Evolutionary conservation across 1,284 basidiomycete genomes (phyloP), one percentile per base, ranked within the genome.

Genomic region (Malassezia restricta): DNA sequence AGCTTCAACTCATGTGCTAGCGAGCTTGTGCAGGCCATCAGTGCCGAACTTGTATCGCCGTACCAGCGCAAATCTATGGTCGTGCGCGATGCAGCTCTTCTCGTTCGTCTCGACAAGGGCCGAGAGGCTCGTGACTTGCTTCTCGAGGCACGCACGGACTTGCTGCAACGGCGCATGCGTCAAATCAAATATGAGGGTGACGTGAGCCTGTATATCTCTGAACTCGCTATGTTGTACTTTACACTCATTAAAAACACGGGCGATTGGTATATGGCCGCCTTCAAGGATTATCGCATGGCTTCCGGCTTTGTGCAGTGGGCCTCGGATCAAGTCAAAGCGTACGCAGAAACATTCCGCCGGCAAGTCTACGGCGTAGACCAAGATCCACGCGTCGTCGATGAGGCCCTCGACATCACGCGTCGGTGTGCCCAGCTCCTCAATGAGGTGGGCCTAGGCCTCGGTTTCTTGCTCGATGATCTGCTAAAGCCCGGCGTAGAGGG

Each of bases 201-300:
- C 64, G 80, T 87, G n/a, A 79, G 80, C 6, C 77, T 83, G 46
- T 91, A 74, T 62, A 69, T 91, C 44, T 82, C 82, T 14, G 85
- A 90, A 65, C 76, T 92, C 38, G 81, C 85, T 0, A 78, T 87
- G 48, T 84, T 92, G 0, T 80, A 84, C 56, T 92, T 92, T 65
- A 89, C 86, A 0, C 81, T 85, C 6, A 84, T 92, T 74, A 90
- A 89, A 72, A 87, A 98, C 70, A 95, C 91, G 1, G 86, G 86
- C 38, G 92, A 99, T 74, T 98, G 92, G 94, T 99, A 89, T 74
- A 79, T 95, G 69, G 83, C 83, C 1, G 91, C 88, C 43, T 99
- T 95, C 75, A 87, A 84, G 74, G 91, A 95, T 73, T 89, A 90
- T 67, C 83, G 86, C 57, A 87, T 90, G 66, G 86, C 91, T 0